Evolutionary conservation across 495 filamentous ascomycete species (phyloP).

Genomic region (Penicillium paxilli): DNA sequence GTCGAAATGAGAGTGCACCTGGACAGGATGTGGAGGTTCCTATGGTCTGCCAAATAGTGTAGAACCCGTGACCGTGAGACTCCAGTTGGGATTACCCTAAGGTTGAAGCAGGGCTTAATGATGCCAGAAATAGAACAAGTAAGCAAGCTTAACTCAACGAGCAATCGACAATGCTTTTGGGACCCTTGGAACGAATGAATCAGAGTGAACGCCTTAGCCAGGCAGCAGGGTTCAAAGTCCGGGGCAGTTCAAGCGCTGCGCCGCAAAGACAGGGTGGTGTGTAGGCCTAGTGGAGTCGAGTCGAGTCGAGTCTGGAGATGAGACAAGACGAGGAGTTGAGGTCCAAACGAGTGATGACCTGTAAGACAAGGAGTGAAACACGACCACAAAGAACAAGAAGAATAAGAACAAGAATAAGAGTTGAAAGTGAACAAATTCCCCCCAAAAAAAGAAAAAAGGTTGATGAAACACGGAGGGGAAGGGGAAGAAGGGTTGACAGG

Average conservation of each 20-base stretch:
- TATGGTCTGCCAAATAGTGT: no score
- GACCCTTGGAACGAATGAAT: background rate
- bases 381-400: no score
- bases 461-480: slow-evolving; percentile 24
- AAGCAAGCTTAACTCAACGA: background rate
- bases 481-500: slow-evolving; percentile 19
- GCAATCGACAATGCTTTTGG: background rate
- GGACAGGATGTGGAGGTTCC: no score
- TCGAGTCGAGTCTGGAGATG: background rate
- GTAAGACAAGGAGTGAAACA: background rate
- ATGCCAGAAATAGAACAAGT: background rate
- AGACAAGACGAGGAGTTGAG: no score
- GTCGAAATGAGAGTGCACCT: no score
- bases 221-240: background rate
- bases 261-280: background rate
- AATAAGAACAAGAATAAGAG: no score
- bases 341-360: slow-evolving; percentile 3
- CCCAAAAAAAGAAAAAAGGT: background rate
- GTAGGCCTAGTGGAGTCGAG: background rate
- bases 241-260: background rate
- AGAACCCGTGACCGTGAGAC: no score
- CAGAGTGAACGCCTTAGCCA: background rate
- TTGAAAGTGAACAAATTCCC: slow-evolving; percentile 5
- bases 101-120: no score
- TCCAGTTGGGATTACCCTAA: no score